Percentiles rank a stretch among this genome's conserved stretches.
Evolutionary conservation across 306 rosid species (phyloP).

Genomic region (Argentina anserina): DNA sequence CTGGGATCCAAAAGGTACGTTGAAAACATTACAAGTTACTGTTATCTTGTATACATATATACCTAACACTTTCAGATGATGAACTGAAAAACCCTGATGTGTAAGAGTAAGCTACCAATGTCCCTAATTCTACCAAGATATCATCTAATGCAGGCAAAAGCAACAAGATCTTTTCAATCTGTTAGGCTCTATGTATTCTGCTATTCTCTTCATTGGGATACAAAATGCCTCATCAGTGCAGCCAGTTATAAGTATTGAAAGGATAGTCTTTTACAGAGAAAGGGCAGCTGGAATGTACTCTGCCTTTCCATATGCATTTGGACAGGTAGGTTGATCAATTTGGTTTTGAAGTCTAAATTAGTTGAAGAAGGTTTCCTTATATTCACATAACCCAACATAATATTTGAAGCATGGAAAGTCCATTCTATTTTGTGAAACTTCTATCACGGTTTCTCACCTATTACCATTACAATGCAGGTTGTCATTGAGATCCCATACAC

Average conservation of each 20-base stretch:
- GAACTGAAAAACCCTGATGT: neutral
- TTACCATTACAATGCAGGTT: neutral
- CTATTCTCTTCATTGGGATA: conserved; percentile 59
- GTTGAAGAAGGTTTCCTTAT: neutral
- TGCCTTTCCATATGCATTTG: conserved; percentile 72
- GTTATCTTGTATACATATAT: neutral
- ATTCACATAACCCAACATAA: neutral
- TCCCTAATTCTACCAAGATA: neutral
- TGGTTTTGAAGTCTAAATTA: neutral
- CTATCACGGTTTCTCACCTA: neutral
- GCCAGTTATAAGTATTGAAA: conserved; percentile 64
- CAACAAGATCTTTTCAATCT: conserved; percentile 62
- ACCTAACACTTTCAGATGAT: neutral
- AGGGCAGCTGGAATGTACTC: conserved; percentile 85
- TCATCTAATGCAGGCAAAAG: conserved; percentile 40
- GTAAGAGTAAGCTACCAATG: neutral
- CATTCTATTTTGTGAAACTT: neutral
- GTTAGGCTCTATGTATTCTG: conserved; percentile 68
- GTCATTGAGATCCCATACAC: conserved; percentile 22
- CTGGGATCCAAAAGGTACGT: conserved; percentile 63
- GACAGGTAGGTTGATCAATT: conserved; percentile 41
- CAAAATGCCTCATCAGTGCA: conserved; percentile 56
- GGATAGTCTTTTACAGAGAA: conserved; percentile 72
- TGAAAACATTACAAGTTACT: neutral
- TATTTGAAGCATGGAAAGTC: neutral